These are phyloP conservation scores for Sporodiniella umbellata DNA, from an alignment of 371 early-diverging fungal species.

Conservation along the genomic window DNA sequence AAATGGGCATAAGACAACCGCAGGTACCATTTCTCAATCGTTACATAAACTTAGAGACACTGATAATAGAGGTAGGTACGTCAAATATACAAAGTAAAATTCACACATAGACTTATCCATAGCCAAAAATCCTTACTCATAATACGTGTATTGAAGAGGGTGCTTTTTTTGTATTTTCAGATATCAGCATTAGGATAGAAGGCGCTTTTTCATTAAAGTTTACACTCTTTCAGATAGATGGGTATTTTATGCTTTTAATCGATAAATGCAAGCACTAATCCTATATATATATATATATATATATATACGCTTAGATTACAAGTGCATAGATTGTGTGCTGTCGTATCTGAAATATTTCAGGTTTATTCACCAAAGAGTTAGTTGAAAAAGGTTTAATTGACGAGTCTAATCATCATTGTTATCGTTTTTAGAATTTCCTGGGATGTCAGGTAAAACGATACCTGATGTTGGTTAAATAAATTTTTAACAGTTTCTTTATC, in stretches of 20 bases:
- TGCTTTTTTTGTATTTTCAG: slow-evolving; percentile 94
- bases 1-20: slow-evolving; percentile 38
- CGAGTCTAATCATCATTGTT: slow-evolving; percentile 4
- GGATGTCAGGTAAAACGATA: slow-evolving; percentile 67
- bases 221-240: slow-evolving; percentile 82
- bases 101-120: not conserved
- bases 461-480: not conserved
- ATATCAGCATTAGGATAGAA: slow-evolving; percentile 87
- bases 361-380: slow-evolving; percentile 6
- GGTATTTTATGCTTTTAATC: slow-evolving; percentile 28
- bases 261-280: not conserved
- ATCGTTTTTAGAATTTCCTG: slow-evolving; percentile 82
- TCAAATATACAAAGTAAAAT: not conserved
- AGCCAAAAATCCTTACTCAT: not conserved
- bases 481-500: not conserved
- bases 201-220: slow-evolving; percentile 88
- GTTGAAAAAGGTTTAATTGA: not conserved
- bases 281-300: too few relatives aligned
- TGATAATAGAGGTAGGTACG: slow-evolving; percentile 30
- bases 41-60: slow-evolving; percentile 44
- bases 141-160: slow-evolving; percentile 53
- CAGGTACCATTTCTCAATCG: slow-evolving; percentile 45
- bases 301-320: too few relatives aligned
- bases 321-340: slow-evolving; percentile 23
- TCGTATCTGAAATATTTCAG: slow-evolving; percentile 40